These are phyloP conservation scores for Solanum piurae DNA, from an alignment of 257 asterid genomes.

Conservation along the genomic window DNA sequence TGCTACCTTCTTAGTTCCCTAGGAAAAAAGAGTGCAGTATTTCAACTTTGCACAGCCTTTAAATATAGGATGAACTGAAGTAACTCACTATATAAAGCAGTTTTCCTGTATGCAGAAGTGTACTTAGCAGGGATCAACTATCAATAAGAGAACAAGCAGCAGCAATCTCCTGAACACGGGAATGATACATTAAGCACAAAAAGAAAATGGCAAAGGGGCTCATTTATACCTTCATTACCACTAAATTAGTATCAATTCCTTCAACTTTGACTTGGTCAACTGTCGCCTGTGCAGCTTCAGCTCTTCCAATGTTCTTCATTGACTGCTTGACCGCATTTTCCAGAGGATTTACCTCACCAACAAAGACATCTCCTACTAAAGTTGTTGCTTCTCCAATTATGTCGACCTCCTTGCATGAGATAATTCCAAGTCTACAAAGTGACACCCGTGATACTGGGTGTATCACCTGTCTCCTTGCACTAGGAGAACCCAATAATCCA, in stretches of 20 bases:
- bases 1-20: neutral
- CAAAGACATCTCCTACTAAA: constrained; percentile 44
- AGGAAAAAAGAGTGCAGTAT: neutral
- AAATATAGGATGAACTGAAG: neutral
- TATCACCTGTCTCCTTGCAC: constrained; percentile 27
- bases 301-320: constrained; percentile 62
- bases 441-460: constrained; percentile 48
- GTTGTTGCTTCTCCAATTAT: constrained; percentile 30
- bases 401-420: constrained; percentile 30
- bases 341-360: constrained; percentile 73
- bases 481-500: constrained; percentile 44
- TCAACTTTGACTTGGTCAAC: constrained; percentile 91
- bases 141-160: constrained; percentile 6
- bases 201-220: neutral
- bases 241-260: constrained; percentile 81
- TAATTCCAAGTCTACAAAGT: constrained; percentile 50
- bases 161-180: constrained; percentile 2
- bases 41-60: neutral
- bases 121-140: neutral
- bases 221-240: constrained; percentile 64
- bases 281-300: constrained; percentile 91
- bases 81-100: neutral
- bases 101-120: neutral
- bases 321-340: constrained; percentile 70
- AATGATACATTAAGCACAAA: neutral